Conservation (phyloP, 1,284 basidiomycete species). For the Ceratobasidium sp. region DNA sequence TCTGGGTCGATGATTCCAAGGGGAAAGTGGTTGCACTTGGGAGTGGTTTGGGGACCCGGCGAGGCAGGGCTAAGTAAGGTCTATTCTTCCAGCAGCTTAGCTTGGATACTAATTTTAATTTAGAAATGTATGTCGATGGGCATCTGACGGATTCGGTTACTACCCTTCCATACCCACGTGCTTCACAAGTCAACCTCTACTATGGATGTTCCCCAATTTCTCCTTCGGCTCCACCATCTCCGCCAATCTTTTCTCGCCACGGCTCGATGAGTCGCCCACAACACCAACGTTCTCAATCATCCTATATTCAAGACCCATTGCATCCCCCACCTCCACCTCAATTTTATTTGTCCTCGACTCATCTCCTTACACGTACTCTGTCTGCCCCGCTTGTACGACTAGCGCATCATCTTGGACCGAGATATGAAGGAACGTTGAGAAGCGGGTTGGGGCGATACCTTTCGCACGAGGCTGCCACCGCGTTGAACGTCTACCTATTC, state of each 20-base stretch:
- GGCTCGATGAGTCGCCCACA: background rate
- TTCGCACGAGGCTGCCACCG: conserved; percentile 82
- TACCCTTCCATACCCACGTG: conserved; percentile 25
- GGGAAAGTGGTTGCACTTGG: conserved; percentile 35
- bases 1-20: conserved; percentile 38
- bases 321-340: conserved; percentile 25
- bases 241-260: background rate
- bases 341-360: conserved; percentile 63
- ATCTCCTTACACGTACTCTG: conserved; percentile 71
- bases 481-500: conserved; percentile 76
- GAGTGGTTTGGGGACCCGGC: conserved; percentile 25
- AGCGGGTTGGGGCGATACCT: conserved; percentile 73
- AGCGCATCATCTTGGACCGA: conserved; percentile 80
- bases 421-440: conserved; percentile 80
- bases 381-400: conserved; percentile 76
- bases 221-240: background rate
- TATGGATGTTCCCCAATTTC: conserved; percentile 25
- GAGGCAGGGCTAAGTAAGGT: conserved; percentile 23
- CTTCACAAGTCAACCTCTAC: conserved; percentile 32
- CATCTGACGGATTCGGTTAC: conserved; percentile 71
- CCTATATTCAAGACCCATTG: conserved; percentile 16
- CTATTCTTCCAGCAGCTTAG: conserved; percentile 5
- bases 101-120: conserved; percentile 35
- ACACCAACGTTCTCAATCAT: conserved; percentile 40
- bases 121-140: conserved; percentile 81